A percentile compares a stretch with the other conserved stretches of the same genome.
These are phyloP conservation scores for Tuber brumale DNA, from an alignment of 495 filamentous ascomycete species.

Conservation along the genomic window DNA sequence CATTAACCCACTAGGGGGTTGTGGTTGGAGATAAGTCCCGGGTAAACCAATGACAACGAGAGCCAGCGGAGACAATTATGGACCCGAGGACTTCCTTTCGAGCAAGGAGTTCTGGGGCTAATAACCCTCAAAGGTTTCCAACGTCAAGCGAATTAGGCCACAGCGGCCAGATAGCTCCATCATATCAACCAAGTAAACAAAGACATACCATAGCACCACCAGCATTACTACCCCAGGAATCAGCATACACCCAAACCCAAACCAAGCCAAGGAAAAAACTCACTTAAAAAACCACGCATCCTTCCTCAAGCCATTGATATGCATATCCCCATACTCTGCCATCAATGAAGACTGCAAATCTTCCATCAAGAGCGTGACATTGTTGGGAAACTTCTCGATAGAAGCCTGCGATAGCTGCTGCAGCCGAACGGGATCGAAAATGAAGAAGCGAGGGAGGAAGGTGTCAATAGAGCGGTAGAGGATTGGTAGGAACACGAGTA, in stretches of 20 bases:
- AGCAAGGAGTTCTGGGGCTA: not conserved
- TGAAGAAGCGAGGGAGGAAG: constrained; percentile 66
- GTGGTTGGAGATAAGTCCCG: too few relatives aligned
- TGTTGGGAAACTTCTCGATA: constrained; percentile 61
- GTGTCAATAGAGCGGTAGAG: constrained; percentile 60
- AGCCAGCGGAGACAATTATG: too few relatives aligned
- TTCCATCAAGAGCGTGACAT: constrained; percentile 52
- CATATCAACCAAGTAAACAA: not conserved
- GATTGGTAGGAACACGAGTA: constrained; percentile 55
- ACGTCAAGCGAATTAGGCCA: not conserved
- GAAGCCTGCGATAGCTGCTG: constrained; percentile 60
- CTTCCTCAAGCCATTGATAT: constrained; percentile 51
- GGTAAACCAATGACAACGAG: too few relatives aligned
- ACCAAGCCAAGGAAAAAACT: constrained; percentile 20
- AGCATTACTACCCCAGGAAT: constrained; percentile 55
- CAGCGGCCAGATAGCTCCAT: not conserved
- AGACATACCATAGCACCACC: constrained; percentile 62
- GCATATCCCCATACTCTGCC: constrained; percentile 47
- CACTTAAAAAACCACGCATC: constrained; percentile 66
- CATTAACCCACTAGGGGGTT: too few relatives aligned
- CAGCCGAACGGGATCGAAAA: constrained; percentile 63
- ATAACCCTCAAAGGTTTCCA: not conserved
- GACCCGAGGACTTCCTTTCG: not conserved
- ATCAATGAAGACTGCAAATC: constrained; percentile 49
- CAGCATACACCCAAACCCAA: constrained; percentile 6